Evolutionary conservation across 2,329 filamentous ascomycete genomes (phyloP).

Genomic region (Clonostachys byssicola): DNA sequence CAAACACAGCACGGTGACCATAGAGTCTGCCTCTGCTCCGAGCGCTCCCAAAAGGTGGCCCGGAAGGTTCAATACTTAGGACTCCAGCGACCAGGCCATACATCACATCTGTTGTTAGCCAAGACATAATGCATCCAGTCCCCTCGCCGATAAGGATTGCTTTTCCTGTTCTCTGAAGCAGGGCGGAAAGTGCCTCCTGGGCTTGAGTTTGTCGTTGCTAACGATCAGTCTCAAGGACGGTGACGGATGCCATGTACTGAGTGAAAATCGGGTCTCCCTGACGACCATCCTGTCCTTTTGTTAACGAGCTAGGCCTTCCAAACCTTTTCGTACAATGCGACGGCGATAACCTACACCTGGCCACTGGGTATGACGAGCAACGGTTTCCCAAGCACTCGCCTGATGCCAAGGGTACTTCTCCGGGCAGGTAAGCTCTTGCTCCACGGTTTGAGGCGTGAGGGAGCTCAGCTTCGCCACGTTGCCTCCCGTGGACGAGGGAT

Average conservation of each 20-base stretch:
- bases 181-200: constrained; percentile 27
- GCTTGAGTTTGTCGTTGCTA: constrained; percentile 20
- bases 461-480: background rate
- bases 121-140: constrained; percentile 38
- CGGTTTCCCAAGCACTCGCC: too few relatives aligned
- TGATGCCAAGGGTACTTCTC: too few relatives aligned
- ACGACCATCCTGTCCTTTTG: too few relatives aligned
- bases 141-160: constrained; percentile 45
- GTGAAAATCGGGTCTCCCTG: too few relatives aligned
- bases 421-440: too few relatives aligned
- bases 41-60: constrained; percentile 39
- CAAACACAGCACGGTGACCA: constrained; percentile 12
- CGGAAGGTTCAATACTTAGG: constrained; percentile 46
- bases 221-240: too few relatives aligned
- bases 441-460: background rate
- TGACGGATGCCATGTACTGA: too few relatives aligned
- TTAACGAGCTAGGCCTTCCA: too few relatives aligned
- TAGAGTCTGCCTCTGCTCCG: constrained; percentile 5
- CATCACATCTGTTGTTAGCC: constrained; percentile 41
- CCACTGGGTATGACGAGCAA: constrained; percentile 8
- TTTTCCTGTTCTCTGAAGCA: constrained; percentile 35
- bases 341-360: constrained; percentile 3
- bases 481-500: background rate
- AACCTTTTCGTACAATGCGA: too few relatives aligned
- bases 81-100: constrained; percentile 42